Percentiles rank a stretch among this genome's conserved stretches.
Evolutionary conservation across 257 asterid genomes (phyloP).

Genomic region (Cruciata laevipes): DNA sequence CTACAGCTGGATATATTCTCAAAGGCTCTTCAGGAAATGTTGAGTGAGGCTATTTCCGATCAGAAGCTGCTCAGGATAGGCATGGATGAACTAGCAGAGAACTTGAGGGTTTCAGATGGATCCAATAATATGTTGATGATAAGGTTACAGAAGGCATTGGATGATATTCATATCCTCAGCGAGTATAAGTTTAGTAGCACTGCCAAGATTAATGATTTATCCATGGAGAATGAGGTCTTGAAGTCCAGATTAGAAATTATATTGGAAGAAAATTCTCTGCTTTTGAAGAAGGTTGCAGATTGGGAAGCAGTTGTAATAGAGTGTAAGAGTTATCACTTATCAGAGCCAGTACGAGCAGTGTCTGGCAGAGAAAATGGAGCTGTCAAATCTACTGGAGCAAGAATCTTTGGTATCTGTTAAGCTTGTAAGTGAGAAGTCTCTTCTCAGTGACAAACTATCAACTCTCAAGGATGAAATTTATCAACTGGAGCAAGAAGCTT

Average conservation of each 20-base stretch:
- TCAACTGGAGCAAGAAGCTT: constrained; percentile 25
- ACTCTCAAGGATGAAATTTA: constrained; percentile 39
- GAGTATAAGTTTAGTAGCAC: constrained; percentile 53
- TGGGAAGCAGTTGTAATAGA: constrained; percentile 35
- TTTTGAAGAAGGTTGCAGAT: constrained; percentile 49
- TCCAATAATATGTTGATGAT: constrained; percentile 52
- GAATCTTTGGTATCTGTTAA: constrained; percentile 42
- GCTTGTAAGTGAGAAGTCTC: constrained; percentile 42
- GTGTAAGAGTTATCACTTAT: constrained; percentile 31
- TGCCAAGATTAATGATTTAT: constrained; percentile 50
- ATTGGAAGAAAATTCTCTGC: constrained; percentile 46
- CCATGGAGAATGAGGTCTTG: constrained; percentile 53
- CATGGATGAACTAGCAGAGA: constrained; percentile 43
- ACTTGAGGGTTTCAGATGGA: constrained; percentile 48
- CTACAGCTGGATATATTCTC: constrained; percentile 76
- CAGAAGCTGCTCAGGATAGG: constrained; percentile 32
- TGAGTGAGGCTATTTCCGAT: constrained; percentile 47
- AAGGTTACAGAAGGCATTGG: constrained; percentile 57
- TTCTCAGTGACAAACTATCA: constrained; percentile 37
- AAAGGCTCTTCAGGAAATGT: constrained; percentile 46
- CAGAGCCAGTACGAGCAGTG: constrained; percentile 53
- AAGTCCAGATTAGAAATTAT: constrained; percentile 49
- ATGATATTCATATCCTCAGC: constrained; percentile 49
- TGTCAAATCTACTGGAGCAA: constrained; percentile 47
- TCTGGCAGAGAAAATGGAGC: constrained; percentile 52